phyloP scores from a whole-genome alignment of 306 rosid species.

The Coriaria nepalensis region DNA sequence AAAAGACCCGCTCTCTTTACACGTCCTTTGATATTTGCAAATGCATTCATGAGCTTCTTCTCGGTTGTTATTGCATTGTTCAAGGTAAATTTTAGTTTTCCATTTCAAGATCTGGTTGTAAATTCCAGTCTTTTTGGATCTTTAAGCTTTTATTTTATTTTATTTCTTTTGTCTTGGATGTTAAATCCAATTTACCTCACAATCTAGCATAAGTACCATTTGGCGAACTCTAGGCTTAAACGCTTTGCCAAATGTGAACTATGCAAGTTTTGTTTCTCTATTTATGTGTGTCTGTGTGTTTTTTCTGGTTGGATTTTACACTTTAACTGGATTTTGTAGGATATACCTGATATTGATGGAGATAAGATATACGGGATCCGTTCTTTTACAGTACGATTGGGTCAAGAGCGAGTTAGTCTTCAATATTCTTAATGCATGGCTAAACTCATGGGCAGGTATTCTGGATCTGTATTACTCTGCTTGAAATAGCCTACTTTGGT shows the following conservation, averaged over 20 bases:
- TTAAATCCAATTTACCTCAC: too few relatives aligned
- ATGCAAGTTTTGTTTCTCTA: slow-evolving; percentile 4
- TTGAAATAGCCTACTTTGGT: slow-evolving; percentile 67
- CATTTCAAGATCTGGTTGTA: not conserved
- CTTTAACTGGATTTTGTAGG: slow-evolving; percentile 32
- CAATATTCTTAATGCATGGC: slow-evolving; percentile 12
- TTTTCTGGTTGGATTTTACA: slow-evolving; percentile 2
- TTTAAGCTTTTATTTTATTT: too few relatives aligned
- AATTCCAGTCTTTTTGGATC: not conserved
- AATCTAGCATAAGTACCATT: too few relatives aligned
- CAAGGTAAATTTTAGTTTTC: slow-evolving; percentile 39
- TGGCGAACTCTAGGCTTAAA: too few relatives aligned
- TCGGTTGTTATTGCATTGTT: slow-evolving; percentile 91
- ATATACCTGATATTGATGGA: slow-evolving; percentile 95
- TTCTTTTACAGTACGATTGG: slow-evolving; percentile 79
- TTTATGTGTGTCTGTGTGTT: not conserved
- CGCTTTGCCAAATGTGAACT: not conserved
- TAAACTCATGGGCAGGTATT: slow-evolving; percentile 49
- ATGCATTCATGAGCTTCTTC: slow-evolving; percentile 96
- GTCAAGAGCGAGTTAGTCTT: slow-evolving; percentile 59
- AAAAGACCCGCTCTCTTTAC: slow-evolving; percentile 69
- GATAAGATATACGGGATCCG: slow-evolving; percentile 70
- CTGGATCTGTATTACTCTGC: slow-evolving; percentile 81
- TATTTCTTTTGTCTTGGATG: not conserved
- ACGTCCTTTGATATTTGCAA: slow-evolving; percentile 70